Conservation (phyloP, 2,329 filamentous ascomycete species). For the Daldinia eschscholtzii region DNA sequence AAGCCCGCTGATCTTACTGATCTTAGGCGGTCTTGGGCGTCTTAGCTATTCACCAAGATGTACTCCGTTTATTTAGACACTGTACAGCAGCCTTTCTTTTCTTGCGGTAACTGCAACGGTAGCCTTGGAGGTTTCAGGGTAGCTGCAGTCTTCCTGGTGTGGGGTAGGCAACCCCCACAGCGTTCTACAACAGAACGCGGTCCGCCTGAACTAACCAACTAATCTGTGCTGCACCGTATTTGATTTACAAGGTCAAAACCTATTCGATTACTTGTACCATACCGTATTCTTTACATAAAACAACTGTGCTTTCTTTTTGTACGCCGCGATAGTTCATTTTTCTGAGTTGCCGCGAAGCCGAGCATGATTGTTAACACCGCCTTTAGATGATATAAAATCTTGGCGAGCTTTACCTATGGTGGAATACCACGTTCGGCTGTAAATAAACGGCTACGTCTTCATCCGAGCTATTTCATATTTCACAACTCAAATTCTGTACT, state of each 20-base stretch:
- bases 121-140: slow-evolving; percentile 36
- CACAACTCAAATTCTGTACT: slow-evolving; percentile 5
- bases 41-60: slow-evolving; percentile 3
- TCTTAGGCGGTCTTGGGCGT: slow-evolving; percentile 12
- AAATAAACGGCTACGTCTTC: slow-evolving; percentile 11
- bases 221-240: neutral
- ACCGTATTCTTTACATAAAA: slow-evolving; percentile 16
- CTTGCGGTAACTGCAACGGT: slow-evolving; percentile 37
- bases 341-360: slow-evolving; percentile 1
- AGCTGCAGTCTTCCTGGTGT: slow-evolving; percentile 27
- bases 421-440: slow-evolving; percentile 34
- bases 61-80: slow-evolving; percentile 34
- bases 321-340: slow-evolving; percentile 11
- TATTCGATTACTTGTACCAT: slow-evolving; percentile 8
- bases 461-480: slow-evolving; percentile 28
- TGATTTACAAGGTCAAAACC: slow-evolving; percentile 1
- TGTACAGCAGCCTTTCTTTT: slow-evolving; percentile 35
- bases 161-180: slow-evolving; percentile 40
- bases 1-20: slow-evolving; percentile 32
- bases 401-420: slow-evolving; percentile 32
- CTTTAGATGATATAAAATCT: slow-evolving; percentile 16
- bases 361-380: neutral
- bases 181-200: slow-evolving; percentile 14
- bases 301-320: slow-evolving; percentile 10
- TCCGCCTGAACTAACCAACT: neutral